Percentiles rank a stretch among this genome's conserved stretches.
phyloP scores from a whole-genome alignment of 441 rosid species.

The Syzygium syzygioides region DNA sequence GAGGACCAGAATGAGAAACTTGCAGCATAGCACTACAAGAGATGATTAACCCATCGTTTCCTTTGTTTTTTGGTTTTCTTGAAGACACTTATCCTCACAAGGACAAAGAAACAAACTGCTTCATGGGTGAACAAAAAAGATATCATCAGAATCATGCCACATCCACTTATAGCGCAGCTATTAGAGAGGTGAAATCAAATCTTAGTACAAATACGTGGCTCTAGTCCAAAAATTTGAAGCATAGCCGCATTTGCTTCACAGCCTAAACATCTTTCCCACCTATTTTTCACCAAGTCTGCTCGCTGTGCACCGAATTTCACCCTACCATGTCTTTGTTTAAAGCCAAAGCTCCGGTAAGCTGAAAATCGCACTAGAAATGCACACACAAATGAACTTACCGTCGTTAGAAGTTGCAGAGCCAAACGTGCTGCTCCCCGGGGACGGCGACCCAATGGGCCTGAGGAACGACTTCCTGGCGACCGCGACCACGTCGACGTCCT shows the following conservation, averaged over 20 bases:
- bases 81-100: not conserved
- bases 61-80: not conserved
- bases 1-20: not conserved
- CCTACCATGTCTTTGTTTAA: not conserved
- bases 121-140: not conserved
- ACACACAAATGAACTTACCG: constrained; percentile 27
- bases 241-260: not conserved
- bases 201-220: not conserved
- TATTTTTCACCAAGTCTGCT: not conserved
- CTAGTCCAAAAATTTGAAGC: not conserved
- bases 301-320: not conserved
- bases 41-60: not conserved
- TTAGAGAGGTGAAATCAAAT: not conserved
- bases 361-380: not conserved
- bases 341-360: not conserved
- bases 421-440: constrained; percentile 62
- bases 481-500: constrained; percentile 15
- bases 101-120: not conserved
- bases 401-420: constrained; percentile 70
- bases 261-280: not conserved
- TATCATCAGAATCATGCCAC: not conserved
- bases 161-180: not conserved
- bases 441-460: constrained; percentile 52
- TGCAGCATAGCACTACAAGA: not conserved
- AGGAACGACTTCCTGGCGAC: constrained; percentile 35